These are phyloP conservation scores for Kalanchoe fedtschenkoi DNA, from an alignment of 164 flowering plant species.

Conservation along the genomic window DNA sequence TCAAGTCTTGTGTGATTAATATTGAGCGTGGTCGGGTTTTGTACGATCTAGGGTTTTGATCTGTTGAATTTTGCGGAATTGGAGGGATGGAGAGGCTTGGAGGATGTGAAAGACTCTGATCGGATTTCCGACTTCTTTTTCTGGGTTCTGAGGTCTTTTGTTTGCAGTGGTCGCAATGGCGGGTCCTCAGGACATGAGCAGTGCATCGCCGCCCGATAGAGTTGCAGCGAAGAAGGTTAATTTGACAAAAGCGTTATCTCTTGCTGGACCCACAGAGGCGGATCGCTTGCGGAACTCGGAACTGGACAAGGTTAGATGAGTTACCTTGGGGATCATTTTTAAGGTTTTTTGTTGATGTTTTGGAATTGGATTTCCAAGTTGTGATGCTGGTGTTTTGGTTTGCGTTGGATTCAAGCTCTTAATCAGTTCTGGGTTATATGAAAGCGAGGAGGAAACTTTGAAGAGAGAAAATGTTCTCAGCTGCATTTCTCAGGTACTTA, in stretches of 20 bases:
- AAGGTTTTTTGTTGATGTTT: not conserved
- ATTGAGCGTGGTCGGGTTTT: not conserved
- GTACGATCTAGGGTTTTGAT: slow-evolving; percentile 1
- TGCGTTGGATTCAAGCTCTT: slow-evolving; percentile 29
- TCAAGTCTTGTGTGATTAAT: too few species aligned
- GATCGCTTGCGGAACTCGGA: slow-evolving; percentile 56
- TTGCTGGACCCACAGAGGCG: slow-evolving; percentile 54
- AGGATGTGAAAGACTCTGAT: not conserved
- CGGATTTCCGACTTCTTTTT: too few species aligned
- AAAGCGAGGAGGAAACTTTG: slow-evolving; percentile 51
- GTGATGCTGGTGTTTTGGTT: slow-evolving; percentile 3
- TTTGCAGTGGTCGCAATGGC: not conserved
- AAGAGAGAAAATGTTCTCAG: slow-evolving; percentile 65
- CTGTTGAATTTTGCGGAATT: not conserved
- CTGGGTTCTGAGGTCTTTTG: not conserved
- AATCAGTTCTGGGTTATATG: slow-evolving; percentile 58
- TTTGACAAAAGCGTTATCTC: slow-evolving; percentile 63
- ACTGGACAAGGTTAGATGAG: slow-evolving; percentile 49
- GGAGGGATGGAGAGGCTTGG: not conserved
- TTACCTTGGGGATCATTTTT: not conserved
- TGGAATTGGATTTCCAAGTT: not conserved
- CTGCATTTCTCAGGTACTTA: slow-evolving; percentile 49
- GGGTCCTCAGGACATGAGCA: too few species aligned
- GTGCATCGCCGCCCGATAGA: not conserved
- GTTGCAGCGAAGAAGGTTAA: slow-evolving; percentile 36